These are phyloP conservation scores for Albizia julibrissin DNA, from an alignment of 306 rosid species.

Conservation along the genomic window DNA sequence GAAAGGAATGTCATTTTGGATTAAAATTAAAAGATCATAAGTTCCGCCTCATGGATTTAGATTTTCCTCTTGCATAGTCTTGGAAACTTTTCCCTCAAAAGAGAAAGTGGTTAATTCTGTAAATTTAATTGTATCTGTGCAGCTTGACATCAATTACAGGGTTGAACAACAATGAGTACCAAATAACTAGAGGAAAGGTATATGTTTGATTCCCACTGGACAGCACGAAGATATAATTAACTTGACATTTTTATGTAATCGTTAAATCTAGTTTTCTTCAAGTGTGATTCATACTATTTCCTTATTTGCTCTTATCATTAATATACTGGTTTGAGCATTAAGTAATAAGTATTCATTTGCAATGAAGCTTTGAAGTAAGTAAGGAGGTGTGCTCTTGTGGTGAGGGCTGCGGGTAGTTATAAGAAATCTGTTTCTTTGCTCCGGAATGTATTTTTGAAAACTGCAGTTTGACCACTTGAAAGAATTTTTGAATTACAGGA, in stretches of 20 bases:
- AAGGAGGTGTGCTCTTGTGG: background rate
- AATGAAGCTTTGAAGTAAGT: background rate
- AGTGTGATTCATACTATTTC: background rate
- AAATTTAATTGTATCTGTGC: slow-evolving; percentile 29
- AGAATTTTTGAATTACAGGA: slow-evolving; percentile 48
- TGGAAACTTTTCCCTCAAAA: background rate
- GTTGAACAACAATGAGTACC: slow-evolving; percentile 96
- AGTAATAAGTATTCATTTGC: background rate
- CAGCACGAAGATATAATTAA: slow-evolving; percentile 10
- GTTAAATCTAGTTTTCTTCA: slow-evolving; percentile 9
- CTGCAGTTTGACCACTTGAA: background rate
- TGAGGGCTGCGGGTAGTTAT: background rate
- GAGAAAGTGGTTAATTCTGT: background rate
- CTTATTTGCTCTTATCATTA: background rate
- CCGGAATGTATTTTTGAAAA: background rate
- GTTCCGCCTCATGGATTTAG: background rate
- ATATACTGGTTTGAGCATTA: slow-evolving; percentile 4
- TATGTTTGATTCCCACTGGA: background rate
- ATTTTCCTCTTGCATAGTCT: background rate
- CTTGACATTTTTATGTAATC: background rate
- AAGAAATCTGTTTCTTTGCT: background rate
- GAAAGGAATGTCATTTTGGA: background rate
- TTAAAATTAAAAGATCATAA: background rate
- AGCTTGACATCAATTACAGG: slow-evolving; percentile 80
- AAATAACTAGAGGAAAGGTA: slow-evolving; percentile 90